Percentiles rank a stretch among this genome's conserved stretches.
phyloP scores from a whole-genome alignment of 2,329 filamentous ascomycete genomes.

The Emmonsiellopsis sp. region DNA sequence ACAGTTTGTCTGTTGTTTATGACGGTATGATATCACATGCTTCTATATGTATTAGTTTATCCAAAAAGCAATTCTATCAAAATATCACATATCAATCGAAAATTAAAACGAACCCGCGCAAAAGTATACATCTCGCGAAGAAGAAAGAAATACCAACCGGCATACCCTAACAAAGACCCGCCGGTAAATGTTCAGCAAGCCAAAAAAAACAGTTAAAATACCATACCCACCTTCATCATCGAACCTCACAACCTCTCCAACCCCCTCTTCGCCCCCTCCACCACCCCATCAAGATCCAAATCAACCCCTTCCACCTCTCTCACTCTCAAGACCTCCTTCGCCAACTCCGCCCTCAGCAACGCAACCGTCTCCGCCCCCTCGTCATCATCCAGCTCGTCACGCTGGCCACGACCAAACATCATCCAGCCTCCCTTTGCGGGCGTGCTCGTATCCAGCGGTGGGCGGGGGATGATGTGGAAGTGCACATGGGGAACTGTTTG shows the following conservation, averaged over 20 bases:
- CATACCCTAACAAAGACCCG: too few species aligned
- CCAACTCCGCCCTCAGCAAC: constrained; percentile 29
- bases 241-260: constrained; percentile 4
- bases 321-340: constrained; percentile 27
- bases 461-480: constrained; percentile 86
- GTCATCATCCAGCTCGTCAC: constrained; percentile 39
- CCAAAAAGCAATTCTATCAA: background rate
- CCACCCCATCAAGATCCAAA: constrained; percentile 18
- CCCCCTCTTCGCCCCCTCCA: constrained; percentile 2
- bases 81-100: background rate
- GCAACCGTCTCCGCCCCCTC: constrained; percentile 31
- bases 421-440: constrained; percentile 26
- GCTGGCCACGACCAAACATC: constrained; percentile 40
- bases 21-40: too few species aligned
- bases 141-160: too few species aligned
- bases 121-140: too few species aligned
- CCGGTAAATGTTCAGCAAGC: too few species aligned
- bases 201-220: background rate
- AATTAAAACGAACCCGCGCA: too few species aligned
- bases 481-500: constrained; percentile 92
- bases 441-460: constrained; percentile 31
- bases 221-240: background rate
- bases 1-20: background rate
- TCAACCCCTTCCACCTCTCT: constrained; percentile 28
- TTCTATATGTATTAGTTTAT: too few species aligned